A percentile compares a stretch with the other conserved stretches of the same genome.
Conservation (phyloP, 495 filamentous ascomycete genomes). For the Penicillium flavigenum region DNA sequence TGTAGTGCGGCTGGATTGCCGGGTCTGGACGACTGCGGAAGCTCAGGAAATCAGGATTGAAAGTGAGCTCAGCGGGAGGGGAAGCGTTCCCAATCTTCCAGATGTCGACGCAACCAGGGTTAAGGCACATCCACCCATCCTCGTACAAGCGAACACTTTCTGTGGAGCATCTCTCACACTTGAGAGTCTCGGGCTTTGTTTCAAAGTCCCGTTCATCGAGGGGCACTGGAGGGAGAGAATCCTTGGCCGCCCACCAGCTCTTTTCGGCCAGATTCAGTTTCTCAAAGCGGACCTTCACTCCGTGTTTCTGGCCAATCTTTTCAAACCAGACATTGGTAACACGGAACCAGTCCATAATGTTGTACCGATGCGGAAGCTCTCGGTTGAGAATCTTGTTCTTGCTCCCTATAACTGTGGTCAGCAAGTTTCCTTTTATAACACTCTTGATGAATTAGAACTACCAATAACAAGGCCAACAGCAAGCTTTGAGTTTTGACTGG, state of each 20-base stretch:
- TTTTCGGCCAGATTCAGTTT: constrained; percentile 57
- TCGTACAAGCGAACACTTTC: constrained; percentile 48
- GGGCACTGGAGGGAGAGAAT: constrained; percentile 21
- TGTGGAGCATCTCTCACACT: constrained; percentile 43
- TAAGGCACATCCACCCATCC: constrained; percentile 70
- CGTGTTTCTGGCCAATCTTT: constrained; percentile 40
- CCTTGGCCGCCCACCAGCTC: constrained; percentile 68
- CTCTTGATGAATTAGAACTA: constrained; percentile 40
- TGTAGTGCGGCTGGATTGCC: constrained; percentile 36
- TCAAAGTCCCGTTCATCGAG: constrained; percentile 26
- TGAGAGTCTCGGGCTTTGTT: constrained; percentile 17
- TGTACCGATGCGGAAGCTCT: constrained; percentile 61
- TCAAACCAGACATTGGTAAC: constrained; percentile 75
- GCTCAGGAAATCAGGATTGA: constrained; percentile 58
- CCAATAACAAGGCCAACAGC: constrained; percentile 62
- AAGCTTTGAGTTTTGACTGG: constrained; percentile 32
- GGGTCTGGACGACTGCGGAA: constrained; percentile 38
- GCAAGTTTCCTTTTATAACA: background rate
- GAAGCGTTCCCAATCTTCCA: constrained; percentile 45
- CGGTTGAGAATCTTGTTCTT: constrained; percentile 52
- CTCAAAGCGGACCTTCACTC: constrained; percentile 65
- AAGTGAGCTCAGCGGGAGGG: constrained; percentile 43
- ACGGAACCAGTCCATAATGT: constrained; percentile 72
- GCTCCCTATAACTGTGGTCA: constrained; percentile 43
- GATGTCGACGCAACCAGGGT: constrained; percentile 55